phyloP scores from a whole-genome alignment of 768 basidiomycete genomes.

The Boletellus emodensis region DNA sequence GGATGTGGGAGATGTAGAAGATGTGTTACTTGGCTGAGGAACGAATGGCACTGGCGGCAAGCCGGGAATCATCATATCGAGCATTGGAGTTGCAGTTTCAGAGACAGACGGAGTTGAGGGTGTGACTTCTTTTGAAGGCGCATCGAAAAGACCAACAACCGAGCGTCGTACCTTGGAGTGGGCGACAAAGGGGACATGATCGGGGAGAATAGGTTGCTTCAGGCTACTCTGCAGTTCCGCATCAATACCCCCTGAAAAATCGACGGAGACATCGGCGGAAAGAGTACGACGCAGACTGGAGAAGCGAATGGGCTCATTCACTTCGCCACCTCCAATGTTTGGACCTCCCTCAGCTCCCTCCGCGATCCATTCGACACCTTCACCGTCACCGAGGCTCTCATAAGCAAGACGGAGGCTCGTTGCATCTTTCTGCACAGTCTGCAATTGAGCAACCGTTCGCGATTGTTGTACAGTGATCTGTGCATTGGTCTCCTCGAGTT shows the following conservation, averaged over 20 bases:
- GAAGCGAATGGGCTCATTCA: constrained; percentile 31
- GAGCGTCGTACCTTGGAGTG: constrained; percentile 43
- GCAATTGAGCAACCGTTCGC: constrained; percentile 56
- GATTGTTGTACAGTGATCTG: constrained; percentile 63
- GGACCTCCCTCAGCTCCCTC: constrained; percentile 41
- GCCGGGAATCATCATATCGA: constrained; percentile 32
- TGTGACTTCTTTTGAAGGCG: constrained; percentile 13
- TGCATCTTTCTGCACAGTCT: constrained; percentile 69
- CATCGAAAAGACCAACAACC: constrained; percentile 62
- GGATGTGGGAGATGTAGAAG: constrained; percentile 12
- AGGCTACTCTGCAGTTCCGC: constrained; percentile 27
- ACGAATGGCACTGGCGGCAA: constrained; percentile 32
- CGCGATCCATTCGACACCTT: constrained; percentile 35
- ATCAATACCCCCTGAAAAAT: constrained; percentile 20
- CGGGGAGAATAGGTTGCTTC: constrained; percentile 9
- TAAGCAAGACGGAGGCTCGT: constrained; percentile 67
- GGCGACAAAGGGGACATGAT: constrained; percentile 15
- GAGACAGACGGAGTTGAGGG: constrained; percentile 11
- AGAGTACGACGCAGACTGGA: constrained; percentile 26
- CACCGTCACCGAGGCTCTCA: constrained; percentile 58
- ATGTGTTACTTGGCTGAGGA: constrained; percentile 30
- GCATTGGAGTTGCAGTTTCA: constrained; percentile 20
- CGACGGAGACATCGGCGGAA: constrained; percentile 19
- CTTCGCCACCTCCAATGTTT: constrained; percentile 24
- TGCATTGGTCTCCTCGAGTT: constrained; percentile 70